These are phyloP conservation scores for Carallia brachiata DNA, from an alignment of 345 rosid genomes.

Conservation along the genomic window DNA sequence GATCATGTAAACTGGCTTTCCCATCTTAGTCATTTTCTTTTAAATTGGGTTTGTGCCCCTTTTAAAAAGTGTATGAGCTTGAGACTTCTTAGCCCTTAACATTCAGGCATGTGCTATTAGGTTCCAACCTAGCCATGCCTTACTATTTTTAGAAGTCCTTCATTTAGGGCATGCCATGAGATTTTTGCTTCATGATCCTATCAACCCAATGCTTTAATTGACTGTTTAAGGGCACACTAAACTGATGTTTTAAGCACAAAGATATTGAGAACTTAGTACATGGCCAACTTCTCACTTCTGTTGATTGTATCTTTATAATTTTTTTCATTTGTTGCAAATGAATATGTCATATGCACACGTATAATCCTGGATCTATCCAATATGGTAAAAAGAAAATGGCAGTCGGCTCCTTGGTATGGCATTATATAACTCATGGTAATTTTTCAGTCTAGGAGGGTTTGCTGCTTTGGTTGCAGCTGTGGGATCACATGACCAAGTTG, in stretches of 20 bases:
- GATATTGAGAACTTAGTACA: no score
- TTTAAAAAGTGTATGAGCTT: not conserved
- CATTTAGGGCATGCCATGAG: not conserved
- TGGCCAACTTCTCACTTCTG: no score
- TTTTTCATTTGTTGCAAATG: no score
- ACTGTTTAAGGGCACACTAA: not conserved
- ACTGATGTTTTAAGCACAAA: not conserved
- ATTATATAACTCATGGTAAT: constrained; percentile 17
- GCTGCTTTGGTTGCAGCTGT: constrained; percentile 73
- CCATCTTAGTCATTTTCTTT: not conserved
- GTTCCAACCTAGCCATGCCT: no score
- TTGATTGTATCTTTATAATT: no score
- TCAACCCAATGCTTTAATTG: not conserved
- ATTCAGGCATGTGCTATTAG: no score
- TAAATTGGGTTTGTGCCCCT: not conserved
- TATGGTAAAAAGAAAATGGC: not conserved
- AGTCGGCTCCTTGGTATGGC: not conserved
- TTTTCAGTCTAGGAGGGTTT: constrained; percentile 87
- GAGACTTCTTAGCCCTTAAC: not conserved
- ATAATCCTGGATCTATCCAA: not conserved
- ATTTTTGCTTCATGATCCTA: not conserved
- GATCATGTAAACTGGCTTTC: not conserved
- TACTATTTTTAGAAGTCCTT: no score
- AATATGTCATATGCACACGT: not conserved
- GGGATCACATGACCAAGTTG: constrained; percentile 62